Evolutionary conservation across 2,329 filamentous ascomycete genomes (phyloP).

Genomic region (Aspergillus flavus): DNA sequence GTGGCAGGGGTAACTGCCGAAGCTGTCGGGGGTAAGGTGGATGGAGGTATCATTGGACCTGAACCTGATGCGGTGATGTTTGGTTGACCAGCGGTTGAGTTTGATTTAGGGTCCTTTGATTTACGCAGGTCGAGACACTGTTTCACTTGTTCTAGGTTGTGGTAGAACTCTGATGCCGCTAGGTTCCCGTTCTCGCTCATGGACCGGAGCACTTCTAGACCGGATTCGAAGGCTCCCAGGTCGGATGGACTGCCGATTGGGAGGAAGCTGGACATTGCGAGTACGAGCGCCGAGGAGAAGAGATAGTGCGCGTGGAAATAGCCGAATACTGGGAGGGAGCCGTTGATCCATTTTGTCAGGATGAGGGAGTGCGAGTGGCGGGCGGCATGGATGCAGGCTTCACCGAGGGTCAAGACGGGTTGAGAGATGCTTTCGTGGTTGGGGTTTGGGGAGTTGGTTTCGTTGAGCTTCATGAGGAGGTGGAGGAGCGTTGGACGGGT

Average conservation of each 20-base stretch:
- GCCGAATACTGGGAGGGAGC: conserved; percentile 41
- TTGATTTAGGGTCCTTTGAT: conserved; percentile 4
- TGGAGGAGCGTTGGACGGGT: conserved; percentile 44
- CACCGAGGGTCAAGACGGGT: conserved; percentile 39
- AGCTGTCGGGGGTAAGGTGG: background rate
- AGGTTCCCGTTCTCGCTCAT: conserved; percentile 42
- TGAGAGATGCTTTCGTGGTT: conserved; percentile 35
- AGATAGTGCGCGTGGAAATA: conserved; percentile 46
- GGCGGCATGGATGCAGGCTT: conserved; percentile 43
- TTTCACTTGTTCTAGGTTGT: conserved; percentile 38
- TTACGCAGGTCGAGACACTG: conserved; percentile 28
- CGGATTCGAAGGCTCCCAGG: conserved; percentile 35
- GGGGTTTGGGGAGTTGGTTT: conserved; percentile 16
- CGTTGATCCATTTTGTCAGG: conserved; percentile 42
- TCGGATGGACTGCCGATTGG: conserved; percentile 35
- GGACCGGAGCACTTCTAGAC: conserved; percentile 33
- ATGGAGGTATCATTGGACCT: background rate
- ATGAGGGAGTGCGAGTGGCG: conserved; percentile 42
- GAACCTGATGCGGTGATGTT: background rate
- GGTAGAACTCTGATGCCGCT: conserved; percentile 37
- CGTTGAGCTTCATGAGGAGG: conserved; percentile 38
- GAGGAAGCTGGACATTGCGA: conserved; percentile 41
- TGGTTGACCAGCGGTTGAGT: background rate
- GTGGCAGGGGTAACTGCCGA: background rate
- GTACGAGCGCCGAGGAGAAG: conserved; percentile 41